Evolutionary conservation across 441 rosid species (phyloP).

Genomic region (Isatis lusitanica): DNA sequence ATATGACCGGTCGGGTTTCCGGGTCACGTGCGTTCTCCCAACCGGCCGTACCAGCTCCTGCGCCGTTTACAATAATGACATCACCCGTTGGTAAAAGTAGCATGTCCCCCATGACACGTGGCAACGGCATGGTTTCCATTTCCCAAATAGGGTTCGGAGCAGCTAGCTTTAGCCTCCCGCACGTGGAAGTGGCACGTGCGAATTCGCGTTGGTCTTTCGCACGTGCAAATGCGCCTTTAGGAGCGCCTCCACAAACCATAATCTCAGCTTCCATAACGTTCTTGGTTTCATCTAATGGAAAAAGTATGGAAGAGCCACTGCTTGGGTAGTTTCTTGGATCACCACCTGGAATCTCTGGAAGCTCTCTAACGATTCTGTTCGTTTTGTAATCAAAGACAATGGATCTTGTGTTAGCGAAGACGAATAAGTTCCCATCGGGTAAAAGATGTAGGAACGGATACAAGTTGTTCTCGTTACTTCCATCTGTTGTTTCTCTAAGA

Average conservation of each 20-base stretch:
- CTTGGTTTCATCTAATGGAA: constrained; percentile 58
- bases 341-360: constrained; percentile 55
- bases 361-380: constrained; percentile 54
- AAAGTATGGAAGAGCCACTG: constrained; percentile 77
- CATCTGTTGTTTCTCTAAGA: constrained; percentile 55
- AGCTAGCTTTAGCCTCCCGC: constrained; percentile 66
- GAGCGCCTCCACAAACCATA: constrained; percentile 88
- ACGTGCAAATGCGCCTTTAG: constrained; percentile 41
- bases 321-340: constrained; percentile 86
- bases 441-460: constrained; percentile 82
- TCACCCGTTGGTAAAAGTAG: constrained; percentile 63
- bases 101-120: constrained; percentile 90
- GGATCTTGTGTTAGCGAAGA: constrained; percentile 75
- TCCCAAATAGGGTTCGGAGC: constrained; percentile 56
- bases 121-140: constrained; percentile 74
- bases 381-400: constrained; percentile 59
- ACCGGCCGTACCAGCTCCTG: constrained; percentile 66
- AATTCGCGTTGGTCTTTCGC: constrained; percentile 37
- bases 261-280: constrained; percentile 52
- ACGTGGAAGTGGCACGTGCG: constrained; percentile 52
- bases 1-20: constrained; percentile 55
- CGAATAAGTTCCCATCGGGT: constrained; percentile 80
- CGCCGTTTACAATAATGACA: constrained; percentile 72
- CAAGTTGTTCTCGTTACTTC: constrained; percentile 58
- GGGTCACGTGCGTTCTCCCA: constrained; percentile 66